phyloP scores from a whole-genome alignment of 2,329 filamentous ascomycete species.

The Raffaelea ambrosiae region DNA sequence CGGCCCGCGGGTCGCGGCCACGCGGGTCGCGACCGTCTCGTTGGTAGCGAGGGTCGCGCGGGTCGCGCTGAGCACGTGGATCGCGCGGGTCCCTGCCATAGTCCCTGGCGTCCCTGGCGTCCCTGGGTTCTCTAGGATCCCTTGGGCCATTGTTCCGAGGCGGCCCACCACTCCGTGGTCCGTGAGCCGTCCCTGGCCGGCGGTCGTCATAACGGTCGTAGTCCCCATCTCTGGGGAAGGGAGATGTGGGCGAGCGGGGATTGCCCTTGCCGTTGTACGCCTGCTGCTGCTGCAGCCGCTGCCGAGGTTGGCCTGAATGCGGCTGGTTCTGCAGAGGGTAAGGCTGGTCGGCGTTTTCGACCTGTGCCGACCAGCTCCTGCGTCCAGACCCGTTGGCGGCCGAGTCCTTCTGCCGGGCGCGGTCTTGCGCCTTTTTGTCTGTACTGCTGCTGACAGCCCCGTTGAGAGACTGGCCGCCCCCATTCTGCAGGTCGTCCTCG shows the following conservation, averaged over 20 bases:
- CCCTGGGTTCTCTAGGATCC: too few species aligned
- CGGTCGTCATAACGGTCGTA: too few species aligned
- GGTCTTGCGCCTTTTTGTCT: background rate
- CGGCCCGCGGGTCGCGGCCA: background rate
- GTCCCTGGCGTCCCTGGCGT: too few species aligned
- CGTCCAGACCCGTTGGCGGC: slow-evolving; percentile 35
- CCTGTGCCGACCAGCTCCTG: slow-evolving; percentile 39
- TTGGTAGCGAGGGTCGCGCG: background rate
- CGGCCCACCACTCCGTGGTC: background rate
- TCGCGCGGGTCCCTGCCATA: too few species aligned
- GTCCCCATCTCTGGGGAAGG: background rate
- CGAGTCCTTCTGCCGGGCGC: slow-evolving; percentile 16
- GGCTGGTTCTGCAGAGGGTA: too few species aligned
- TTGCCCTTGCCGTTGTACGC: too few species aligned
- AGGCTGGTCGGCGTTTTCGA: slow-evolving; percentile 28
- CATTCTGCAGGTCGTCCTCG: background rate
- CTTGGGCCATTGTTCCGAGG: too few species aligned
- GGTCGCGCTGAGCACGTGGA: background rate
- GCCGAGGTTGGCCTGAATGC: too few species aligned
- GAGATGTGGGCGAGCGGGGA: background rate
- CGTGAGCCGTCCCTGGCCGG: background rate
- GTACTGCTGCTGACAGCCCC: background rate
- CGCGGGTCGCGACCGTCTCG: background rate
- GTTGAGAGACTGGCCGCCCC: background rate
- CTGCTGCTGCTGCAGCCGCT: too few species aligned